Percentiles rank a stretch among this genome's conserved stretches.
Evolutionary conservation across 371 early-diverging fungal genomes (phyloP).

Genomic region (Smittium culicis): DNA sequence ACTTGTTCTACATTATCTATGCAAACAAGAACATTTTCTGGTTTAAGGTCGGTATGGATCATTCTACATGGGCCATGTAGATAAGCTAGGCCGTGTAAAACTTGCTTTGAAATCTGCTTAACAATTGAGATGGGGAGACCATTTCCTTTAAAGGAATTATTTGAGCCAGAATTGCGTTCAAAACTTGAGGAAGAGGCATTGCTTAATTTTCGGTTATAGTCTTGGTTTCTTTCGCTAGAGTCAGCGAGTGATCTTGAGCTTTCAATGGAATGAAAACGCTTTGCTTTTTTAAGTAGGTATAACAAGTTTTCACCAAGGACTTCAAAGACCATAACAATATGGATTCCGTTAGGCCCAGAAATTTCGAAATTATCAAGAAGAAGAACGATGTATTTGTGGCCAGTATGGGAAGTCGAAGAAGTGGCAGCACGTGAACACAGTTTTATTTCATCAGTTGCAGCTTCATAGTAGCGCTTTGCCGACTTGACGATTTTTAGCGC

Average conservation of each 20-base stretch:
- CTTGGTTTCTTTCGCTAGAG: conserved; percentile 15
- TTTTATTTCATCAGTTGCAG: conserved; percentile 91
- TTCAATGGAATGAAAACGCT: conserved; percentile 17
- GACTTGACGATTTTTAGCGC: conserved; percentile 95
- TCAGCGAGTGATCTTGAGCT: conserved; percentile 16
- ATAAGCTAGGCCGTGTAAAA: conserved; percentile 80
- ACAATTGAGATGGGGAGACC: conserved; percentile 79
- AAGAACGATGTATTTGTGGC: conserved; percentile 67
- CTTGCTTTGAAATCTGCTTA: conserved; percentile 72
- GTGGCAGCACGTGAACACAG: conserved; percentile 35
- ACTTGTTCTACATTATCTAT: conserved; percentile 65
- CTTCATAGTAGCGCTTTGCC: conserved; percentile 88
- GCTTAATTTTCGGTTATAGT: background rate
- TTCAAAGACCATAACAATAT: conserved; percentile 95
- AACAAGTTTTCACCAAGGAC: conserved; percentile 90
- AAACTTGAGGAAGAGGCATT: no score
- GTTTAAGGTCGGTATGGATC: conserved; percentile 97
- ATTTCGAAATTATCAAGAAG: conserved; percentile 80
- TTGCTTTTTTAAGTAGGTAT: conserved; percentile 50
- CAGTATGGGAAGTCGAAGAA: conserved; percentile 18
- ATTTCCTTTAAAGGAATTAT: conserved; percentile 31
- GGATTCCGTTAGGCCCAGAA: conserved; percentile 77
- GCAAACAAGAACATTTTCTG: conserved; percentile 87
- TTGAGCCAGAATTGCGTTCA: background rate
- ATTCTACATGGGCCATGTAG: conserved; percentile 92